Evolutionary conservation across 2,329 filamentous ascomycete genomes (phyloP).

Genomic region (Drechslerella dactyloides): DNA sequence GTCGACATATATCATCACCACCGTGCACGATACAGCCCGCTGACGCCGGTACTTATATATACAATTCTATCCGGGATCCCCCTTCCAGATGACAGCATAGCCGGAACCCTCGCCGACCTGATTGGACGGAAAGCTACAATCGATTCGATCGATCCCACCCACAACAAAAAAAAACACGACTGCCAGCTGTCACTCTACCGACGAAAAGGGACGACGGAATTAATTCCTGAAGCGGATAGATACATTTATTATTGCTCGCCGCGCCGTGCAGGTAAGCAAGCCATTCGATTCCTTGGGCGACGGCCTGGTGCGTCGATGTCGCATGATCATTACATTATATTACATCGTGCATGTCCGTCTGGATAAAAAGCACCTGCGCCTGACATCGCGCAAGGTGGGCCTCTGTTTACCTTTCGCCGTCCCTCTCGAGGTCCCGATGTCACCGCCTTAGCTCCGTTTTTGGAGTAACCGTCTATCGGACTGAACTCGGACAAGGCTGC

Average conservation of each 20-base stretch:
- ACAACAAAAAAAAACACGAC: neutral
- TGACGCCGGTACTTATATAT: no score
- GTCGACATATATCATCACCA: no score
- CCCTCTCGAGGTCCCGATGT: no score
- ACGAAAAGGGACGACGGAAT: neutral
- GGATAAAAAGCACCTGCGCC: no score
- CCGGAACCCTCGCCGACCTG: neutral
- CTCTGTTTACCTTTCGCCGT: no score
- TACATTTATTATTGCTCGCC: neutral
- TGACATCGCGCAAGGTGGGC: no score
- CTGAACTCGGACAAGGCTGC: no score
- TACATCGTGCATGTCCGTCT: neutral
- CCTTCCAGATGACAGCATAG: slow-evolving; percentile 3
- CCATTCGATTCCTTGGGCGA: neutral
- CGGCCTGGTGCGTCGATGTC: neutral
- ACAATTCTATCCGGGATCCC: neutral
- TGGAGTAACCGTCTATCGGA: no score
- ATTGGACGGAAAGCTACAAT: neutral
- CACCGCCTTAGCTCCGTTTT: no score
- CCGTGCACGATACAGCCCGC: no score
- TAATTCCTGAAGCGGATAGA: neutral
- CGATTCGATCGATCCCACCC: neutral
- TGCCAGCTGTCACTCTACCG: neutral
- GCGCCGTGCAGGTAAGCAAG: neutral
- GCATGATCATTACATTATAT: neutral